These are phyloP conservation scores for Suillus sp. DNA, from an alignment of 768 basidiomycete species.

Conservation along the genomic window DNA sequence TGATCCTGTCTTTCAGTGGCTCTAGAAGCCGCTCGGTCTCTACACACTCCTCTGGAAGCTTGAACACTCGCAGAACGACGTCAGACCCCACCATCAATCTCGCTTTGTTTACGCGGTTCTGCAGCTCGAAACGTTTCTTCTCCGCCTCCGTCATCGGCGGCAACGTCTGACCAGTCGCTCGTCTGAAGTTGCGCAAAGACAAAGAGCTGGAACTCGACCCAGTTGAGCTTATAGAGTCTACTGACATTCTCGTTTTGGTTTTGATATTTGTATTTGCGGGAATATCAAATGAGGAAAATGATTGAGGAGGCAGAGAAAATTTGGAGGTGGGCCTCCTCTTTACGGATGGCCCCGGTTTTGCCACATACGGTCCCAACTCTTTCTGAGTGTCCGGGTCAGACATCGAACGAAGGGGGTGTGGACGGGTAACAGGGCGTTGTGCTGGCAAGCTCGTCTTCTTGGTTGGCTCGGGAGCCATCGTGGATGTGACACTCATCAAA, in stretches of 20 bases:
- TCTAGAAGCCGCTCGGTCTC: conserved; percentile 54
- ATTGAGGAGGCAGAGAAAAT: conserved; percentile 2
- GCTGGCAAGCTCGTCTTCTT: conserved; percentile 16
- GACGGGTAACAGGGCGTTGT: neutral
- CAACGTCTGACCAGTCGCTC: conserved; percentile 7
- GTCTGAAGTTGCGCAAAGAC: conserved; percentile 17
- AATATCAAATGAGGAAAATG: conserved; percentile 5
- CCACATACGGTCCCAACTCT: neutral
- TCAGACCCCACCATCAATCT: conserved; percentile 57
- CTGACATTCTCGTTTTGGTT: conserved; percentile 17
- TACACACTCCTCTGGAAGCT: conserved; percentile 66
- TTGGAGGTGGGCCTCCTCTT: neutral
- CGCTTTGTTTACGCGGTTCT: conserved; percentile 65
- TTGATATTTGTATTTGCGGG: conserved; percentile 28
- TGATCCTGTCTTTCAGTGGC: conserved; percentile 1
- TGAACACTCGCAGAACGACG: conserved; percentile 66
- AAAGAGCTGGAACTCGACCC: conserved; percentile 23
- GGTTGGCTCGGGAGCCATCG: conserved; percentile 7
- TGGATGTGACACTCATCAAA: conserved; percentile 7
- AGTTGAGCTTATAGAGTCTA: conserved; percentile 29
- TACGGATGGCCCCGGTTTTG: neutral
- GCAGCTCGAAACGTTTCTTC: conserved; percentile 57
- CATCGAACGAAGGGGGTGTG: conserved; percentile 8
- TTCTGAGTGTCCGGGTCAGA: conserved; percentile 4
- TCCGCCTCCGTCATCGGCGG: conserved; percentile 50